A percentile compares a stretch with the other conserved stretches of the same genome.
Conservation (phyloP, 1,139 yeast genomes). For the Nakaseomyces sp. region DNA sequence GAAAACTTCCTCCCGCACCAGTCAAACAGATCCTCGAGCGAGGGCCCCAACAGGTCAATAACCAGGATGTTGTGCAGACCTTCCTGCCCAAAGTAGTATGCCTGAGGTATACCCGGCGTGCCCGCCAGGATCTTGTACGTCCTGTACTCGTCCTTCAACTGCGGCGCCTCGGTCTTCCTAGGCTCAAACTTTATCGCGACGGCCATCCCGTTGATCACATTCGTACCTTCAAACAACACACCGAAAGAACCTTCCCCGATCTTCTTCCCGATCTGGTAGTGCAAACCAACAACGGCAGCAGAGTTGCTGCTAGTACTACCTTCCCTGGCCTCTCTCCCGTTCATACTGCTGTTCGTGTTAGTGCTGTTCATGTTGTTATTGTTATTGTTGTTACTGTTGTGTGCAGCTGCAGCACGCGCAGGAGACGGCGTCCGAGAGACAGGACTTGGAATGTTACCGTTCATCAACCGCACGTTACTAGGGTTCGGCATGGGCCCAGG, state of each 20-base stretch:
- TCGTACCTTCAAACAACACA: slow-evolving; percentile 67
- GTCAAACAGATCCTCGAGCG: slow-evolving; percentile 68
- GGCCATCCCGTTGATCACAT: slow-evolving; percentile 57
- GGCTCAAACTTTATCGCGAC: slow-evolving; percentile 74
- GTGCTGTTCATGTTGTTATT: no score
- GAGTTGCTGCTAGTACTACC: not conserved
- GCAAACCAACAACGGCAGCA: slow-evolving; percentile 52
- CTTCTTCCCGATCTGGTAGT: slow-evolving; percentile 66
- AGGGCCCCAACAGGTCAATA: slow-evolving; percentile 67
- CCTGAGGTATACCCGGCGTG: slow-evolving; percentile 54
- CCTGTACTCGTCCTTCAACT: slow-evolving; percentile 60
- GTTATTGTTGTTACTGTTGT: no score
- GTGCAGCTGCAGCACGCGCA: not conserved
- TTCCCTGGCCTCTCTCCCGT: no score
- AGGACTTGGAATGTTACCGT: slow-evolving; percentile 4
- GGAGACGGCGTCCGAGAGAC: slow-evolving; percentile 5
- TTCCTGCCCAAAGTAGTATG: slow-evolving; percentile 67
- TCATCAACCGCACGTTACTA: slow-evolving; percentile 7
- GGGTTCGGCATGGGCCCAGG: slow-evolving; percentile 4
- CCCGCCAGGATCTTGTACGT: slow-evolving; percentile 55
- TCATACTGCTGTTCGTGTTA: no score
- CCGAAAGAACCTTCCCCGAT: slow-evolving; percentile 79
- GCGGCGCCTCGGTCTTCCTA: slow-evolving; percentile 66
- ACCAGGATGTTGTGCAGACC: slow-evolving; percentile 63
- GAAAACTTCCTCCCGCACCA: slow-evolving; percentile 71